Evolutionary conservation across 1,284 basidiomycete genomes (phyloP), one percentile per base, ranked within the genome.

Genomic region (Taiwanofungus camphoratus): DNA sequence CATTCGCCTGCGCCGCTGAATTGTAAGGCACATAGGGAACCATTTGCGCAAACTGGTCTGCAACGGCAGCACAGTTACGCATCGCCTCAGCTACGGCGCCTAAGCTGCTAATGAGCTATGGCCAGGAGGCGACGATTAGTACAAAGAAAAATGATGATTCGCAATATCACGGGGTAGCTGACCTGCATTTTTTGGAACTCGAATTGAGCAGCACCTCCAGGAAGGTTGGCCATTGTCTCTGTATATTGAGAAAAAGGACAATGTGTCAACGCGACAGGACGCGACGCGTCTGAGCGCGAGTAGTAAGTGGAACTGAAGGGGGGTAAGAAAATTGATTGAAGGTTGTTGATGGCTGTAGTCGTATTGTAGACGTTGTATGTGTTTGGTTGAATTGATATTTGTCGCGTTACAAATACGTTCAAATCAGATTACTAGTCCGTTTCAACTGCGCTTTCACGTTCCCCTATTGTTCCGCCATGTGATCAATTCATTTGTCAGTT

Each of bases 1-100:
- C 57, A 36, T 58, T 56, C 22, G 44, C 41, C 7, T 32, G 40
- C 24, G 39, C 38, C n/a, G 36, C 41, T 8, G 51, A 49, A 16
- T 48, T 52, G 36, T 55, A 55, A 21, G 54, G 46, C 13, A 57
- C 36, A 23, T 52, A 50, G 12, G 45, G 46, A 23, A 67, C 44
- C 36, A 61, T 45, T 27, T 61, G 57, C 11, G 56, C 48, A 47
- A 79, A 82, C 35, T 68, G 59, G 32, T 85, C 82, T 16, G 76
- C 75, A 32, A 77, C 56, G 39, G 64, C 63, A 4, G 80, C 79
- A 45, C 75, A 77, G 44, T 73, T 69, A 45, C 77, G 74, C 73
- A 87, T 71, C 24, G 72, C 63, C 36, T 74, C 70, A 23, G 79
- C 77, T 46, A 82, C 73, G 21, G 66, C 63, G 45, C 59, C 58